These are phyloP conservation scores for Pleurotus tuoliensis DNA, from an alignment of 768 basidiomycete species.

Conservation along the genomic window DNA sequence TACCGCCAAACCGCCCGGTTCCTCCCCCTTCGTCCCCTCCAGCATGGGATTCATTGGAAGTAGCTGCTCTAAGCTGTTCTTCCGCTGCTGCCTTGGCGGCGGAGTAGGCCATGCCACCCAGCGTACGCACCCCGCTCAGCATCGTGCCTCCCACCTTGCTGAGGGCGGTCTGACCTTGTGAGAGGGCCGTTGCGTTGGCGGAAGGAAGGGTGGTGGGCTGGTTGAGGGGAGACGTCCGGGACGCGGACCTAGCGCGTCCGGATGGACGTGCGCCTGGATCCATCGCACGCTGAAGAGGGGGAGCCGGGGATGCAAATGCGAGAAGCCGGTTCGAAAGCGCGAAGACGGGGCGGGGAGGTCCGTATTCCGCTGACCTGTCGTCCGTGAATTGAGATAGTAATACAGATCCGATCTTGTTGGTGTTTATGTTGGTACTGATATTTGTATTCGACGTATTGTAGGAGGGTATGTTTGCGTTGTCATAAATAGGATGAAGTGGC, in stretches of 20 bases:
- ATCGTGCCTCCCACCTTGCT: conserved; percentile 58
- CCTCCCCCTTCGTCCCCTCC: not conserved
- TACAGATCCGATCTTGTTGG: conserved; percentile 27
- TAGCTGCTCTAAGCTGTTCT: conserved; percentile 16
- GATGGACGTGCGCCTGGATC: not conserved
- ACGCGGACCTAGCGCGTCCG: not conserved
- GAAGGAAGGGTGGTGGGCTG: conserved; percentile 8
- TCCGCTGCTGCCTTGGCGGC: conserved; percentile 32
- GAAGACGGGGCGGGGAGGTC: conserved; percentile 47
- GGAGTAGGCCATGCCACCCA: conserved; percentile 58
- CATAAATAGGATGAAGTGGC: conserved; percentile 11
- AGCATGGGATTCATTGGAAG: conserved; percentile 10
- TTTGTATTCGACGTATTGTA: not conserved
- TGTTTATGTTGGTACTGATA: conserved; percentile 9
- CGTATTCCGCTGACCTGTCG: not conserved
- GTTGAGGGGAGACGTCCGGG: conserved; percentile 2
- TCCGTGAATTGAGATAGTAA: conserved; percentile 21
- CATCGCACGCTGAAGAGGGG: conserved; percentile 8
- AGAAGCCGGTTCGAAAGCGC: conserved; percentile 60
- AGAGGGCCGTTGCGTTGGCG: conserved; percentile 3
- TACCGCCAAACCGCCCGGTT: conserved; percentile 8
- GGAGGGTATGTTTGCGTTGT: conserved; percentile 5
- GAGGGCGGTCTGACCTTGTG: conserved; percentile 40
- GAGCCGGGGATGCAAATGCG: conserved; percentile 41
- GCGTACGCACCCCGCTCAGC: conserved; percentile 57